Base-by-base conservation (phyloP, 208 protist genomes). In the Leishmania amazonensis region DNA sequence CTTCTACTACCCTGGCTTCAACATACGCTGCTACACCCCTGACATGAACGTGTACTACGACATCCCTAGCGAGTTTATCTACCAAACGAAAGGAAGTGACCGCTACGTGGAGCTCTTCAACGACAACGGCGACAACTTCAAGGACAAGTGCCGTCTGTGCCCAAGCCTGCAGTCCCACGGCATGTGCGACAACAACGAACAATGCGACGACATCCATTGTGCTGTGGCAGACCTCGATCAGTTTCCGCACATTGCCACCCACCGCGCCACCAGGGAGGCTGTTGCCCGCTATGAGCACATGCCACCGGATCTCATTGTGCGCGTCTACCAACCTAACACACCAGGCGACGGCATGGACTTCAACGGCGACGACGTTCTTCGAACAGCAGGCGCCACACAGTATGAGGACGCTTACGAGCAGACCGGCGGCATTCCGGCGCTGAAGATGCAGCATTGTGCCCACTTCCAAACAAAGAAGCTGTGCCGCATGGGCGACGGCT, bases 381-480 rank as follows among this genome's bases (percentile, higher is more conserved):
- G 91, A 49, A 96, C 93, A 6, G 90, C 85, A 13, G 93, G 93
- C 1, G 87, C 91, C 2, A 85, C 79, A 42, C 91, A 95, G 80
- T 96, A 95, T 78, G 85, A 94, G 86, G 85, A 89, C 38, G 90
- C 86, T 17, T 93, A 85, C 78, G 76, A 77, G 19, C 80, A 81
- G 47, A 82, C 79, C 21, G 85, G 87, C 45, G 81, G 57, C 8
- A 80, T 88, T 62, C 88, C 90, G 13, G 78, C 81, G 45, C 85
- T 90, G 58, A 95, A 92, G 80, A 95, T 96, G 91, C 93, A 96
- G 82, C 93, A 96, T 83, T 96, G 93, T 73, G 91, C 91, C 9
- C 93, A 96, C 85, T 96, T 96, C 79, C 88, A 91, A 35, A 91
- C 86, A 19, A 95, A 96, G 83, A 85, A 89, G 81, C 72, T 96